Conservation (phyloP, 1,139 yeast genomes). For the Protomyces arabidopsidicola region DNA sequence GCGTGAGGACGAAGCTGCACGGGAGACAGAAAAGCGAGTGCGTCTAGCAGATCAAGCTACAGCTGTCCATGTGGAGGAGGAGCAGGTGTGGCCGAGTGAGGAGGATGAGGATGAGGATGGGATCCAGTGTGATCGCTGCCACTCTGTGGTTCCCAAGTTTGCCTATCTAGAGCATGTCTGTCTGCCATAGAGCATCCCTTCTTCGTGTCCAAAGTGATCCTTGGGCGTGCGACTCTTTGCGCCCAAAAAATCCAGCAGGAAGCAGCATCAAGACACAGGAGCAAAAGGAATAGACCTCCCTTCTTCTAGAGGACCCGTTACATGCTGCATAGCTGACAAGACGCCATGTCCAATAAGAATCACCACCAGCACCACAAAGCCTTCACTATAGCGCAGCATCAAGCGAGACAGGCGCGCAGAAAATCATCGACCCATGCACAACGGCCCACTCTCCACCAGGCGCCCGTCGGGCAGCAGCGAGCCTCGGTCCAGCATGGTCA, state of each 20-base stretch:
- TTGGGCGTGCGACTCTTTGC: neutral
- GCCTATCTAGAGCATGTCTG: constrained; percentile 17
- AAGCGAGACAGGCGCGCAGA: neutral
- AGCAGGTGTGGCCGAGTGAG: neutral
- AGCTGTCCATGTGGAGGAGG: neutral
- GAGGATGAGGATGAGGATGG: constrained; percentile 14
- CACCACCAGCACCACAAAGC: neutral
- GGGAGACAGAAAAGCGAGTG: neutral
- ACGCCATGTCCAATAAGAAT: neutral
- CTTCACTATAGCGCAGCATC: neutral
- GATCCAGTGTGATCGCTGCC: constrained; percentile 5
- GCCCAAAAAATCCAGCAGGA: neutral
- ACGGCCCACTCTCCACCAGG: neutral
- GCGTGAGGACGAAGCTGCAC: neutral
- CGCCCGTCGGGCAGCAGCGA: neutral
- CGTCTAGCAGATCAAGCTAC: neutral
- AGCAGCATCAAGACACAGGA: neutral
- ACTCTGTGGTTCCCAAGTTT: constrained; percentile 20
- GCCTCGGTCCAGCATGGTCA: neutral
- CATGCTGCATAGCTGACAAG: neutral
- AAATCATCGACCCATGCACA: neutral
- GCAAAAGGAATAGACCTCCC: neutral
- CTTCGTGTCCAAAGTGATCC: neutral
- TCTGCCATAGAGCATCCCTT: too few relatives aligned
- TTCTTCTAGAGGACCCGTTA: neutral